Base-by-base conservation (phyloP, 164 flowering plant genomes). In the Vitis amurensis region DNA sequence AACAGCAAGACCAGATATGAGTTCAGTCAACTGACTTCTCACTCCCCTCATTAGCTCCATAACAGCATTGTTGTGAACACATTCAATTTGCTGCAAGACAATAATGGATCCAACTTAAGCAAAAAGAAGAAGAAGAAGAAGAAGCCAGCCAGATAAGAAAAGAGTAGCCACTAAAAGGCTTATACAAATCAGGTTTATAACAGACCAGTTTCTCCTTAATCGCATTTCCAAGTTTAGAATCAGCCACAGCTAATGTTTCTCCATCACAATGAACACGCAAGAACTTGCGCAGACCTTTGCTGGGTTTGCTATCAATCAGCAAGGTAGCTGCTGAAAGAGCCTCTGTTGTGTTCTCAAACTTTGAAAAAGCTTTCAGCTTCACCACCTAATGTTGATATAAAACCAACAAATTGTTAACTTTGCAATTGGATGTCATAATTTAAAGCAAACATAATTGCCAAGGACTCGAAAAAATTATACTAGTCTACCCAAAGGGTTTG, bases 1-100 rank as follows among this genome's bases (percentile, higher is more conserved):
- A 63, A 79, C 83, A 44, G 74, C 97, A 16, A 95, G 73, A 69
- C 98, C 99, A 29, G 97, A 75, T 56, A 95, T 91, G 63, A 95
- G 98, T 66, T 91, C 96, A 51, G 90, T 80, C 78, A 93, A 76
- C 78, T 91, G 98, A 74, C 82, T 86, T 75, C 99, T 86, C 19
- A 93, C 83, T 9, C 97, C 97, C 72, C 99, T 89, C 90, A 91
- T 88, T 71, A 93, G 88, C 84, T 95, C 99, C 99, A 91, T 95
- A 9, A 91, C 93, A 68, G 86, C 76, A 80, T 76, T 84, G 77
- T 86, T 90, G 83, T 95, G 96, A 51, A 88, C 82, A 74, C 91
- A 91, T 17, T 86, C 97, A 65, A 89, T 86, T 86, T 89, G 75
- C 90, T 89, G 86, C 72, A 72, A 48, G 31, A 66, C 47, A 66